A percentile compares a stretch with the other conserved stretches of the same genome.
These are phyloP conservation scores for Cladobotryum protrusum DNA, from an alignment of 2,329 filamentous ascomycete species.

Conservation along the genomic window DNA sequence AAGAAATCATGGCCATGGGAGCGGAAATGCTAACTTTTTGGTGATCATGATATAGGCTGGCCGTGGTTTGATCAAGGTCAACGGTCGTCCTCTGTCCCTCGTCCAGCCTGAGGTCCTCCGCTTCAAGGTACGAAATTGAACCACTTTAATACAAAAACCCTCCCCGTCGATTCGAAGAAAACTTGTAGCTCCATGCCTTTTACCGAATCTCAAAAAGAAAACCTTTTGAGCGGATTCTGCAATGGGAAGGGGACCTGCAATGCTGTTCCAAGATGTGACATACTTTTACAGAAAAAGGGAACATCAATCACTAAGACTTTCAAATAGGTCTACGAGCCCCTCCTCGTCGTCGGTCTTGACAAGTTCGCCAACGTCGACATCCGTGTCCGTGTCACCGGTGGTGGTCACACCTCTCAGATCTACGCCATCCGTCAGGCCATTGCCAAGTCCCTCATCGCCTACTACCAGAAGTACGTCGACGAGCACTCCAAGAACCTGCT, in stretches of 20 bases:
- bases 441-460: constrained; percentile 69
- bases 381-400: constrained; percentile 89
- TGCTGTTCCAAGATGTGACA: too few relatives aligned
- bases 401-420: constrained; percentile 96
- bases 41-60: constrained; percentile 29
- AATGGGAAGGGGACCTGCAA: not conserved
- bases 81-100: constrained; percentile 90
- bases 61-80: constrained; percentile 90
- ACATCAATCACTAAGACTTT: constrained; percentile 14
- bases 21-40: constrained; percentile 23
- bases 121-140: constrained; percentile 68
- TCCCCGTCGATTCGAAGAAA: not conserved
- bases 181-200: not conserved
- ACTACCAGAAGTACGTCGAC: constrained; percentile 99
- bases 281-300: too few relatives aligned
- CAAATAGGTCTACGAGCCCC: constrained; percentile 85
- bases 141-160: too few relatives aligned
- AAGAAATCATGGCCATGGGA: not conserved
- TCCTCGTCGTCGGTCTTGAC: constrained; percentile 94
- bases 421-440: constrained; percentile 99
- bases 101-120: constrained; percentile 95
- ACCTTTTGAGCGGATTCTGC: not conserved
- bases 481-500: constrained; percentile 99
- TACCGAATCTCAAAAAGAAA: too few relatives aligned
- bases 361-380: constrained; percentile 97